Evolutionary conservation across 495 filamentous ascomycete species (phyloP).

Genomic region (Parathielavia appendiculata): DNA sequence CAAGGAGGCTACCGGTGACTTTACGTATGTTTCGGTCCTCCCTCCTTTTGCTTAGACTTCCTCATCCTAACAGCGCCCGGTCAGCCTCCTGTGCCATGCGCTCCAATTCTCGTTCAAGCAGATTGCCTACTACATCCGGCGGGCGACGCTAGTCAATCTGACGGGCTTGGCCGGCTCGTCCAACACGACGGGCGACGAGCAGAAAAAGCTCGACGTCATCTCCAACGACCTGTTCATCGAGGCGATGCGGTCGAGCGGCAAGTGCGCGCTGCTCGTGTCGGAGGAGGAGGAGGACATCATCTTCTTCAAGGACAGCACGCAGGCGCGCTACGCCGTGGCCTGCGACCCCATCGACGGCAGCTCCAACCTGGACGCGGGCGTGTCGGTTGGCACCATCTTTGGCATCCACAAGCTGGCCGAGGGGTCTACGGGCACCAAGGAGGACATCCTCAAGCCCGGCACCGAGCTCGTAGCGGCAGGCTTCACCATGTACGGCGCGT

Average conservation of each 20-base stretch:
- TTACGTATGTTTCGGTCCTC: conserved; percentile 62
- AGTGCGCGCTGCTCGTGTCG: conserved; percentile 84
- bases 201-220: conserved; percentile 99
- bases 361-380: conserved; percentile 95
- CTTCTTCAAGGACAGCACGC: conserved; percentile 69
- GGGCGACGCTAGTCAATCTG: conserved; percentile 94
- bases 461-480: conserved; percentile 88
- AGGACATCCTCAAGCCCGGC: conserved; percentile 83
- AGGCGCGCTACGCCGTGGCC: conserved; percentile 88
- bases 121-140: conserved; percentile 98
- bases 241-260: conserved; percentile 85
- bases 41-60: not conserved
- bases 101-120: conserved; percentile 99
- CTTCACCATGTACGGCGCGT: conserved; percentile 99
- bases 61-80: not conserved
- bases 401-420: conserved; percentile 83
- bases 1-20: conserved; percentile 94
- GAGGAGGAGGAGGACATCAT: conserved; percentile 95
- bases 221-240: conserved; percentile 96
- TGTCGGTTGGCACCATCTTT: conserved; percentile 98
- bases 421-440: conserved; percentile 61
- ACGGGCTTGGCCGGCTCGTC: conserved; percentile 91
- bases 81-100: conserved; percentile 88
- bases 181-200: conserved; percentile 94
- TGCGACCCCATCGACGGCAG: conserved; percentile 98